A percentile compares a stretch with the other conserved stretches of the same genome.
phyloP scores from a whole-genome alignment of 2,329 filamentous ascomycete genomes.

The Dactylellina drechsleri region DNA sequence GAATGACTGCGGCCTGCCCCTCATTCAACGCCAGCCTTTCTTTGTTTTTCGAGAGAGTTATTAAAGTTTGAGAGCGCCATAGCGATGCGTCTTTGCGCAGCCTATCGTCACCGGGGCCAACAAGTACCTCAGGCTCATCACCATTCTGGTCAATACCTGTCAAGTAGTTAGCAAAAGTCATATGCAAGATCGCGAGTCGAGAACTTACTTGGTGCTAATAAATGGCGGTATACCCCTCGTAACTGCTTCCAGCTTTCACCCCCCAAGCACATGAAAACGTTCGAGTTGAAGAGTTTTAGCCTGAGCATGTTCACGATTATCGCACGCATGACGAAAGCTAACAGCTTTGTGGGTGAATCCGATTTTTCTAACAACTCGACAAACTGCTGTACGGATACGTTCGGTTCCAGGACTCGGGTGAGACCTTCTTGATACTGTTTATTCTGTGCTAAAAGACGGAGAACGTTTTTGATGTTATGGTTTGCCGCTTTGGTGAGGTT shows the following conservation, averaged over 20 bases:
- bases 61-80: slow-evolving; percentile 51
- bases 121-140: slow-evolving; percentile 35
- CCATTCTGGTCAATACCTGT: slow-evolving; percentile 20
- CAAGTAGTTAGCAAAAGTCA: slow-evolving; percentile 2
- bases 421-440: slow-evolving; percentile 35
- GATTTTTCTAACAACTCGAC: slow-evolving; percentile 33
- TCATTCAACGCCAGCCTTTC: slow-evolving; percentile 31
- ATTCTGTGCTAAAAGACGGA: slow-evolving; percentile 18
- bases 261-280: slow-evolving; percentile 43
- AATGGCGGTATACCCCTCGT: slow-evolving; percentile 36
- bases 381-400: slow-evolving; percentile 27
- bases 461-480: slow-evolving; percentile 22
- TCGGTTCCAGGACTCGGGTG: slow-evolving; percentile 29
- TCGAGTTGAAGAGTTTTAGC: slow-evolving; percentile 45
- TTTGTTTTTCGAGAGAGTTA: slow-evolving; percentile 33
- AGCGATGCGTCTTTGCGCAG: slow-evolving; percentile 44
- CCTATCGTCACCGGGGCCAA: slow-evolving; percentile 33
- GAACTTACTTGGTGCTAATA: slow-evolving; percentile 37
- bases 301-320: slow-evolving; percentile 39
- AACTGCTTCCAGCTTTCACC: slow-evolving; percentile 44
- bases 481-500: slow-evolving; percentile 30
- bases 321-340: slow-evolving; percentile 39
- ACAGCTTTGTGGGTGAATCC: slow-evolving; percentile 26
- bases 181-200: neutral
- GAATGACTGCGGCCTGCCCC: slow-evolving; percentile 15